Conservation (phyloP, 2,329 filamentous ascomycete species). For the Penicillium polonicum region DNA sequence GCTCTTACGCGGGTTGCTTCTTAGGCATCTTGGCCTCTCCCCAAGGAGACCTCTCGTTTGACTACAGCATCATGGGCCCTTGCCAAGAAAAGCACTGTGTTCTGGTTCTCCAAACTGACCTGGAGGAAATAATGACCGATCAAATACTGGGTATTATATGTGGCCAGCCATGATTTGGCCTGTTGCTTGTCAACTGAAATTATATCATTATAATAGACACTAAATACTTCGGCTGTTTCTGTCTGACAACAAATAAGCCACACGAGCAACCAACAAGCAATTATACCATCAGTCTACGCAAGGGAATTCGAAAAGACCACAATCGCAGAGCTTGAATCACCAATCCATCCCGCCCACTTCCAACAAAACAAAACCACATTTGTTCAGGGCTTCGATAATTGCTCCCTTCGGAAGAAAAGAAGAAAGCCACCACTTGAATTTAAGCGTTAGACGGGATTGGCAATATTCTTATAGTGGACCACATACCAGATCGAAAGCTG, state of each 20-base stretch:
- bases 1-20: too few relatives aligned
- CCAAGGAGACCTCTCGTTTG: too few relatives aligned
- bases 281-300: background rate
- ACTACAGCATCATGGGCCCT: too few relatives aligned
- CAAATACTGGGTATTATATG: too few relatives aligned
- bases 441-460: background rate
- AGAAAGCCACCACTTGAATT: constrained; percentile 39
- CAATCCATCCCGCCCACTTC: background rate
- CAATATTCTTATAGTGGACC: constrained; percentile 38
- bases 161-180: background rate
- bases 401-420: constrained; percentile 47
- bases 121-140: too few relatives aligned
- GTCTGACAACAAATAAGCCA: background rate
- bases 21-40: too few relatives aligned
- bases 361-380: background rate
- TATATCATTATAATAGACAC: background rate
- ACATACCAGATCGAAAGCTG: constrained; percentile 61
- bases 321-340: background rate
- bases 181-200: background rate
- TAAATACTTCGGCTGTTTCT: background rate
- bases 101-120: too few relatives aligned
- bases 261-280: background rate
- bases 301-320: background rate
- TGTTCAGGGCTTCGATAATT: constrained; percentile 44
- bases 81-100: too few relatives aligned